Percentiles rank a stretch among this genome's conserved stretches.
phyloP scores from a whole-genome alignment of 306 rosid genomes.

The Cucurbita moschata region DNA sequence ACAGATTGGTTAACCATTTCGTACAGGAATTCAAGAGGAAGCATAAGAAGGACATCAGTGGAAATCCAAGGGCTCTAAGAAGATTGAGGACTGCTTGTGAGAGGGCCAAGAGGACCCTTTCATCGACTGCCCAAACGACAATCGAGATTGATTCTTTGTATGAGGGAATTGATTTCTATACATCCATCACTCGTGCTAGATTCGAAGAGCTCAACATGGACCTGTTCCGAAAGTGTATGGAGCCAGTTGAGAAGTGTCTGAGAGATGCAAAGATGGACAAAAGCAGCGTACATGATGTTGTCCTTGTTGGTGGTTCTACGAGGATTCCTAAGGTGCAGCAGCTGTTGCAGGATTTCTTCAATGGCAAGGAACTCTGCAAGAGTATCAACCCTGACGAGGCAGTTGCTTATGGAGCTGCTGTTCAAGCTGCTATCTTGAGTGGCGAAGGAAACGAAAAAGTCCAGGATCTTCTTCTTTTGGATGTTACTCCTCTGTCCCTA shows the following conservation, averaged over 20 bases:
- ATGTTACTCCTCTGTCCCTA: constrained; percentile 50
- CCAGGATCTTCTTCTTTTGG: constrained; percentile 55
- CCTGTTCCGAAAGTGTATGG: constrained; percentile 60
- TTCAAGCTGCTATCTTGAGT: constrained; percentile 61
- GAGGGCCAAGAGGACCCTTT: constrained; percentile 72
- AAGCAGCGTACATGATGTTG: constrained; percentile 52
- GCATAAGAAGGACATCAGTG: constrained; percentile 52
- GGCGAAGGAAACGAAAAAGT: constrained; percentile 75
- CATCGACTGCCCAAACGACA: constrained; percentile 63
- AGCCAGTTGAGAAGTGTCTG: constrained; percentile 65
- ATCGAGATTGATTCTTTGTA: constrained; percentile 62
- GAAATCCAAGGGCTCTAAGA: constrained; percentile 60
- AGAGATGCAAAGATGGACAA: constrained; percentile 77
- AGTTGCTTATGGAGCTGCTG: constrained; percentile 68
- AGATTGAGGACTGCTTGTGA: constrained; percentile 64
- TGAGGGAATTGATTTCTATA: constrained; percentile 59
- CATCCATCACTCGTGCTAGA: constrained; percentile 58
- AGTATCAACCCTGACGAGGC: constrained; percentile 71
- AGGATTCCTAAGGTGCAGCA: constrained; percentile 75
- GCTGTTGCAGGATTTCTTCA: constrained; percentile 61
- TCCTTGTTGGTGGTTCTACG: constrained; percentile 75
- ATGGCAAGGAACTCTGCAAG: constrained; percentile 62
- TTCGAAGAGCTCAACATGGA: constrained; percentile 79
- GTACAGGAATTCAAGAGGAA: constrained; percentile 74
- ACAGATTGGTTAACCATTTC: constrained; percentile 64